phyloP scores from a whole-genome alignment of 148 eudicot species.

The Agrostemma githago region DNA sequence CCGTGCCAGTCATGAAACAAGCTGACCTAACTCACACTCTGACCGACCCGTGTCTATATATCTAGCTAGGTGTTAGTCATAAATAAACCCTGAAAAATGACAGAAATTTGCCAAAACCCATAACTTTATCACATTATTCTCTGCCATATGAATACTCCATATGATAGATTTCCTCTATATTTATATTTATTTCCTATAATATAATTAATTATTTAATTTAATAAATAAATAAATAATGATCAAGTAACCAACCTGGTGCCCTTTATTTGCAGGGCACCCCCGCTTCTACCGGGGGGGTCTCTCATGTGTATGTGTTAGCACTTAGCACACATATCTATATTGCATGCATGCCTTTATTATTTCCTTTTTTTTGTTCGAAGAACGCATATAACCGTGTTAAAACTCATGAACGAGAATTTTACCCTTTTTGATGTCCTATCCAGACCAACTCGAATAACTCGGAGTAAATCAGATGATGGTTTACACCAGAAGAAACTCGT shows the following conservation, averaged over 20 bases:
- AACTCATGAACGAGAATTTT: too few relatives aligned
- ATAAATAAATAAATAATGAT: background rate
- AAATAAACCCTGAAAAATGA: background rate
- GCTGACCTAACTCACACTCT: too few relatives aligned
- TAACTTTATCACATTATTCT: conserved; percentile 30
- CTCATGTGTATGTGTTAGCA: background rate
- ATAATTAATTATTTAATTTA: too few relatives aligned
- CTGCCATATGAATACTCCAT: background rate
- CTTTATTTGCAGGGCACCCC: conserved; percentile 21
- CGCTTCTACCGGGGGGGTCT: conserved; percentile 18
- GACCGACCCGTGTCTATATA: too few relatives aligned
- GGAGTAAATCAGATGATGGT: too few relatives aligned
- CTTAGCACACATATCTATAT: conserved; percentile 24
- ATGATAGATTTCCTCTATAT: background rate
- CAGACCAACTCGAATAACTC: too few relatives aligned
- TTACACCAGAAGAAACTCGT: too few relatives aligned
- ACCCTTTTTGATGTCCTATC: too few relatives aligned
- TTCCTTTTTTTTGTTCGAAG: too few relatives aligned
- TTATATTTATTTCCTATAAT: background rate
- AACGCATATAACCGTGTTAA: too few relatives aligned
- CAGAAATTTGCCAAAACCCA: conserved; percentile 21
- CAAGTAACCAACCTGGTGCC: conserved; percentile 8
- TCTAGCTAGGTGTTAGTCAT: too few relatives aligned
- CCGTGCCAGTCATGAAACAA: too few relatives aligned
- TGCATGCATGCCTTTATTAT: conserved; percentile 28